Base-by-base conservation (phyloP, 345 rosid genomes). In the Melastoma malabathricum region DNA sequence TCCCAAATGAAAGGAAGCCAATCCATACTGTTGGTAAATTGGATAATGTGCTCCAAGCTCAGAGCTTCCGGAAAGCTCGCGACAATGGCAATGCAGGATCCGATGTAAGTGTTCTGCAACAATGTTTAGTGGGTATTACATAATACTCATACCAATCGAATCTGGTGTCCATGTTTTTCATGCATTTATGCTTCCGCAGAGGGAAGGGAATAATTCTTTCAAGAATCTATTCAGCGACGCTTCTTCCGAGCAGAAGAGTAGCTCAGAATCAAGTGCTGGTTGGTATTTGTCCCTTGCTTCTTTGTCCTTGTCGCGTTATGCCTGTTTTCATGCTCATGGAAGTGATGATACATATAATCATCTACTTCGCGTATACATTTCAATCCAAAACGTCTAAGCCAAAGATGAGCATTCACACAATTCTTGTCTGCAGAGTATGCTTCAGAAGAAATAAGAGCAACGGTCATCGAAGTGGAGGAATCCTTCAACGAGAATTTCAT, bases 401-500 rank as follows among this genome's bases (percentile, higher is more conserved):
- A 16, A 4, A 31, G 22, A 44, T 6, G 18, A 44, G 1, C 17
- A 0, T 15, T 51, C n/a, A 20, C 62, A 10, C 48, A 38, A 57
- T 48, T 55, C 10, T 45, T 66, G 46, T 34, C 77, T 52, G 62
- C 72, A 77, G 80, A 57, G 55, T 39, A 64, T 43, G 51, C 47
- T 62, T 55, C 71, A 43, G 62, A 68, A 44, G 69, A 43, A 18
- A 60, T 64, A 19, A 60, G 56, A 43, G 48, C 64, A 55, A 12
- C 50, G 15, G 58, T n/a, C 38, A 82, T 60, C 60, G 93, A 77
- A 61, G 44, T 48, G 46, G 78, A 74, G n/a, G 81, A 75, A 4
- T 68, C 78, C 57, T 64, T 74, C 68, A 72, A 67, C 7, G 68
- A 46, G 23, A 63, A 66, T 58, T 71, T 77, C 65, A 55, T 50